Evolutionary conservation across 1,284 basidiomycete genomes (phyloP), one percentile per base, ranked within the genome.

Genomic region (Naganishia albida): DNA sequence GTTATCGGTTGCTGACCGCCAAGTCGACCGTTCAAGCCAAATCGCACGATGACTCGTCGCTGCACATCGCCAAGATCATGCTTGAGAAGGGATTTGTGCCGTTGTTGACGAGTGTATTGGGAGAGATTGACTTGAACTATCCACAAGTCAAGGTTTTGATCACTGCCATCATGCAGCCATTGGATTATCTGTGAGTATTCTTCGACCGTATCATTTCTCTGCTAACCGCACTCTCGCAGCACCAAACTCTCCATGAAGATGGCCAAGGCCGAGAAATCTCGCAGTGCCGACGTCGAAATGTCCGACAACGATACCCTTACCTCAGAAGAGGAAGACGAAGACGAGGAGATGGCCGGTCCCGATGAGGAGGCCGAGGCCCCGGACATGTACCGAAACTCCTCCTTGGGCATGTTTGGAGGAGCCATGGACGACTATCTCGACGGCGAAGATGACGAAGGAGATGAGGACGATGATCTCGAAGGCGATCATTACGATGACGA

Each of bases 201-300:
- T 23, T 40, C 16, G 18, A 15, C 18, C 30, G 42, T 25, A 34
- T 12, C 10, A 0, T 25, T 23, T 30, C 18, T 42, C 16, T 30
- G 20, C 15, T 51, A 25, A 15, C 44, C 67, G 71, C 57, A 71
- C 42, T 8, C 16, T 62, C 64, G 49, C 67, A 93, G 91, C 50
- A 92, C 96, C 20, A 96, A 95, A 76, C 85, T 95, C 64, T 93
- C 96, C 13, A 98, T 95, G 80, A 97, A 96, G 80, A 95, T 98
- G 90, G 95, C 92, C 65, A 86, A 88, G 63, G 83, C 86, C 3
- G 86, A 86, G 67, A 91, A 89, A 78, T 80, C 77, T 63, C 91
- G 90, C 74, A 85, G 86, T 18, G 75, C 80, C 20, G 68, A 77
- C 23, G 85, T 85, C 67, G 80, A 83, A 46, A 84, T 84, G 44